phyloP scores from a whole-genome alignment of 228 moss, liverwort and hornwort species.

The Sphagnum fallax region DNA sequence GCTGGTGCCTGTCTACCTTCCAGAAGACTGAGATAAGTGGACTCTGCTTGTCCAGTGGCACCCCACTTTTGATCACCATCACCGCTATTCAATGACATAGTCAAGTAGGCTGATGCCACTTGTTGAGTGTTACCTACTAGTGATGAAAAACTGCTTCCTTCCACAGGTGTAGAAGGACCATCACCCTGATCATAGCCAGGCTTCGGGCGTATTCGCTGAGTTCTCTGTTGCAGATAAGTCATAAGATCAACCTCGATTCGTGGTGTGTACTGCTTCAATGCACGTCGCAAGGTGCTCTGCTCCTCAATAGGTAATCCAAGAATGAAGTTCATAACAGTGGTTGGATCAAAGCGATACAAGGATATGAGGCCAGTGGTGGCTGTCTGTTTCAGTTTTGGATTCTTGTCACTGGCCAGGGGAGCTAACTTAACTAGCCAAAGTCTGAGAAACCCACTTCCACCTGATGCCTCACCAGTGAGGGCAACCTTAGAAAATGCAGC shows the following conservation, averaged over 20 bases:
- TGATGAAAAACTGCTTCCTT: slow-evolving; percentile 13
- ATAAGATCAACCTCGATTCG: slow-evolving; percentile 77
- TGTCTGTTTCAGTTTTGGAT: slow-evolving; percentile 56
- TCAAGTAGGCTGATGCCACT: slow-evolving; percentile 1
- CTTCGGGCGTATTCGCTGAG: slow-evolving; percentile 46
- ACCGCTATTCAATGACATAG: neutral
- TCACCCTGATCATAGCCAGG: slow-evolving; percentile 20
- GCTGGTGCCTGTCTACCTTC: slow-evolving; percentile 5
- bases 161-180: slow-evolving; percentile 6
- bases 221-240: slow-evolving; percentile 55
- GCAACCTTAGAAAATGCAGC: slow-evolving; percentile 57
- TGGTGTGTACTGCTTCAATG: slow-evolving; percentile 75
- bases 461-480: slow-evolving; percentile 21
- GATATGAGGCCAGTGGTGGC: slow-evolving; percentile 65
- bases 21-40: neutral
- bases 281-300: slow-evolving; percentile 52
- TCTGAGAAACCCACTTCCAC: slow-evolving; percentile 42
- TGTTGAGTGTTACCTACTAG: slow-evolving; percentile 6
- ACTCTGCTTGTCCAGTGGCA: slow-evolving; percentile 8
- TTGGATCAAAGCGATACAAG: slow-evolving; percentile 61
- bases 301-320: slow-evolving; percentile 69
- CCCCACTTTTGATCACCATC: slow-evolving; percentile 20
- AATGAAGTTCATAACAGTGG: slow-evolving; percentile 65
- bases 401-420: slow-evolving; percentile 63
- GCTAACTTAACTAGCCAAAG: slow-evolving; percentile 77